phyloP scores from a whole-genome alignment of 352 stramenopile genomes.

The Phytopythium montanum region DNA sequence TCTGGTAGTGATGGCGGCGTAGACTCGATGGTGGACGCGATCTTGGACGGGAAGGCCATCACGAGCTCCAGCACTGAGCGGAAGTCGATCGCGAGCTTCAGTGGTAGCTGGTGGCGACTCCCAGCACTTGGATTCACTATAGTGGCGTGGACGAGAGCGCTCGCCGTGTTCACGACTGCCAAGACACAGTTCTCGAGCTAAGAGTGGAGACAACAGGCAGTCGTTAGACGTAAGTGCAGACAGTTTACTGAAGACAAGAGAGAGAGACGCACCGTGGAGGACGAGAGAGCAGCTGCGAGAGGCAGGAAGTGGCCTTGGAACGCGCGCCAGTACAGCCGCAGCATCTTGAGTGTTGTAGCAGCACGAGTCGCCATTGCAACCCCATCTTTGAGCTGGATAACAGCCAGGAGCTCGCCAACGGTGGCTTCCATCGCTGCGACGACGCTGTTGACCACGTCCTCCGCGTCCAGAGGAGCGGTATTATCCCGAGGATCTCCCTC shows the following conservation, averaged over 20 bases:
- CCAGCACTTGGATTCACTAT: not conserved
- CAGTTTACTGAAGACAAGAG: not conserved
- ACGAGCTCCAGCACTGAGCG: slow-evolving; percentile 27
- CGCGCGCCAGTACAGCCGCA: slow-evolving; percentile 53
- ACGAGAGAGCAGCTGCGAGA: slow-evolving; percentile 21
- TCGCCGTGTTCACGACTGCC: slow-evolving; percentile 34
- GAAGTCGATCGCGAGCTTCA: slow-evolving; percentile 23
- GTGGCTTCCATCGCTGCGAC: slow-evolving; percentile 28
- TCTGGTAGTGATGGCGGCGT: not conserved
- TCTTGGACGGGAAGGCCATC: slow-evolving; percentile 12
- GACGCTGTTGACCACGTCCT: slow-evolving; percentile 25
- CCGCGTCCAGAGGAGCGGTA: slow-evolving; percentile 15
- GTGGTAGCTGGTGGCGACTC: not conserved
- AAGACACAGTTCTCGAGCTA: slow-evolving; percentile 42
- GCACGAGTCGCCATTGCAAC: not conserved
- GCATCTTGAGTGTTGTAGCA: slow-evolving; percentile 28
- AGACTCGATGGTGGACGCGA: not conserved
- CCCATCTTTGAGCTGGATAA: not conserved
- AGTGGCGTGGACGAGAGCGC: slow-evolving; percentile 23
- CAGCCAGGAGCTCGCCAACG: slow-evolving; percentile 13
- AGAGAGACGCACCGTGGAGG: slow-evolving; percentile 10
- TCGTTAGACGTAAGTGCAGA: not conserved
- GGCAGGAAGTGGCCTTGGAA: slow-evolving; percentile 51
- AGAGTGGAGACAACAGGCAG: not conserved
- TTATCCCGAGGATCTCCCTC: not conserved